These are phyloP conservation scores for Candida mesenterica DNA, from an alignment of 1,139 yeast genomes.

Conservation along the genomic window DNA sequence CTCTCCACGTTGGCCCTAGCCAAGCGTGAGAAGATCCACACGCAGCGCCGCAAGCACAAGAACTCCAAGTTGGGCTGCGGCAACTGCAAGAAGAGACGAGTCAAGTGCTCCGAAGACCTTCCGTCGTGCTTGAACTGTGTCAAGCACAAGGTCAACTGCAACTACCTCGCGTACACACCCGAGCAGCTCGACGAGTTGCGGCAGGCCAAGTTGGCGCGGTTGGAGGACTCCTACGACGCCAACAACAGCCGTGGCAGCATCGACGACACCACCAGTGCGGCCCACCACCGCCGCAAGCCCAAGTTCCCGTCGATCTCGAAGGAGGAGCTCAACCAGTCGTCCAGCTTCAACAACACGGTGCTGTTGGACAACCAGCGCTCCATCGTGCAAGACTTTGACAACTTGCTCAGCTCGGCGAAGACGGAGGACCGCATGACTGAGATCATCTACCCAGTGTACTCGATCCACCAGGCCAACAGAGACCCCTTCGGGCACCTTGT, in stretches of 20 bases:
- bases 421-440: conserved; percentile 19
- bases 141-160: conserved; percentile 42
- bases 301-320: conserved; percentile 5
- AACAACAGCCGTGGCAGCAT: neutral
- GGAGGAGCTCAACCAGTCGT: conserved; percentile 7
- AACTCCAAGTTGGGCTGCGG: conserved; percentile 36
- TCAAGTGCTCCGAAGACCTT: conserved; percentile 43
- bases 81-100: conserved; percentile 44
- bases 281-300: neutral
- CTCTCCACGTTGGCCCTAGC: conserved; percentile 1
- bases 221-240: conserved; percentile 9
- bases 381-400: conserved; percentile 31
- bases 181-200: conserved; percentile 34
- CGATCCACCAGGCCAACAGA: conserved; percentile 17
- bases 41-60: conserved; percentile 16
- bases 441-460: conserved; percentile 42
- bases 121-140: conserved; percentile 44
- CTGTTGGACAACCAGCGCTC: conserved; percentile 8
- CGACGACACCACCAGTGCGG: neutral
- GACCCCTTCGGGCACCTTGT: neutral
- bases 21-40: conserved; percentile 5
- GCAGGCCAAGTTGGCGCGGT: conserved; percentile 17
- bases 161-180: conserved; percentile 36
- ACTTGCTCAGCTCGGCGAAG: conserved; percentile 18
- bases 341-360: conserved; percentile 5